A percentile compares a stretch with the other conserved stretches of the same genome.
These are phyloP conservation scores for Dioszegia aurantiaca DNA, from an alignment of 768 basidiomycete genomes.

Conservation along the genomic window DNA sequence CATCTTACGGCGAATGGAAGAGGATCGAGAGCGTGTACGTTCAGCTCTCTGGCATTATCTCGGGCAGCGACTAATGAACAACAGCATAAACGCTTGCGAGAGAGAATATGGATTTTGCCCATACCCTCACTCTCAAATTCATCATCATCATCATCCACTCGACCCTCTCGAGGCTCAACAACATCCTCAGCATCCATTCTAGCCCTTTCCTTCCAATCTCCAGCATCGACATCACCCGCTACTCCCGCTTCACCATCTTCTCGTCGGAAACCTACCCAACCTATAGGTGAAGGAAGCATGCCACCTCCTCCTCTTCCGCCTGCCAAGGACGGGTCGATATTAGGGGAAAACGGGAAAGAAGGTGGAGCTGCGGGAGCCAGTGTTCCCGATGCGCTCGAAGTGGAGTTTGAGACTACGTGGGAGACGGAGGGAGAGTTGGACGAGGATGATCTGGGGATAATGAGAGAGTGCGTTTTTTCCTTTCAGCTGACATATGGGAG, in stretches of 20 bases:
- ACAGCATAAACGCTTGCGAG: constrained; percentile 78
- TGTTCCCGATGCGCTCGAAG: constrained; percentile 42
- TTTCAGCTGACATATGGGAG: background rate
- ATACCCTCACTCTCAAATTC: constrained; percentile 39
- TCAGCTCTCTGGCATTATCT: background rate
- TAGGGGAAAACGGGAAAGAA: no score
- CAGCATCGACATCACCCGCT: constrained; percentile 48
- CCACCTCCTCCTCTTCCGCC: constrained; percentile 1
- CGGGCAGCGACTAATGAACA: no score
- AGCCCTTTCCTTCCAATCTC: constrained; percentile 16
- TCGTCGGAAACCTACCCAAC: background rate
- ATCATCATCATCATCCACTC: constrained; percentile 6
- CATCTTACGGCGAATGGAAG: constrained; percentile 80
- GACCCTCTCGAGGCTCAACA: constrained; percentile 17
- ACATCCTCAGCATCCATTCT: no score
- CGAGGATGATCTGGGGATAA: constrained; percentile 44
- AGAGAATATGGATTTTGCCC: constrained; percentile 70
- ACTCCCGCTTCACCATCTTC: constrained; percentile 52
- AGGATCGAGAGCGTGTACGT: constrained; percentile 73
- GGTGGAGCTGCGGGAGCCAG: constrained; percentile 3
- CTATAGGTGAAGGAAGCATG: background rate
- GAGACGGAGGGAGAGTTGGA: constrained; percentile 46
- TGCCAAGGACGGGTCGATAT: background rate
- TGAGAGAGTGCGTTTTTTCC: constrained; percentile 30
- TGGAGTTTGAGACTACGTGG: constrained; percentile 56